phyloP scores from a whole-genome alignment of 169 alveolate genomes.

The Plasmodium reichenowi region DNA sequence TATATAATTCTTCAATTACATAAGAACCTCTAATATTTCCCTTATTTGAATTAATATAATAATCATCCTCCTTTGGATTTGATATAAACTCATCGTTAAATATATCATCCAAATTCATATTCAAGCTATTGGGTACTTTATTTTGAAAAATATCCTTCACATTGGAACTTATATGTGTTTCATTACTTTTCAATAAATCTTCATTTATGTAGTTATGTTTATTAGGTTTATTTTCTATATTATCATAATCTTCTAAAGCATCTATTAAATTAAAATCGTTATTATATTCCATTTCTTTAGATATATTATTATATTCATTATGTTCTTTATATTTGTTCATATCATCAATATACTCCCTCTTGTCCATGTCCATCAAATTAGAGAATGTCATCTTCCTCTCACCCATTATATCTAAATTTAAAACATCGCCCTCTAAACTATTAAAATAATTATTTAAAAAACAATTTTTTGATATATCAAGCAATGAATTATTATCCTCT shows the following conservation, averaged over 20 bases:
- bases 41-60: too few species aligned
- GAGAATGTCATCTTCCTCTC: slow-evolving; percentile 5
- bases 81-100: too few species aligned
- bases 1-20: too few species aligned
- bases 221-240: too few species aligned
- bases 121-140: neutral
- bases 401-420: neutral
- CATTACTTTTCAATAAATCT: too few species aligned
- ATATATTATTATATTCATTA: neutral
- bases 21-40: too few species aligned
- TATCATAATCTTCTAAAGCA: too few species aligned
- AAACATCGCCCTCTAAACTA: slow-evolving; percentile 25
- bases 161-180: neutral
- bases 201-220: too few species aligned
- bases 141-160: neutral
- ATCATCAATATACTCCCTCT: neutral
- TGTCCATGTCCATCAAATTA: neutral
- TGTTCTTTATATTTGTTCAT: neutral
- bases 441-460: slow-evolving; percentile 58
- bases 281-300: neutral
- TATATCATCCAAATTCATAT: too few species aligned
- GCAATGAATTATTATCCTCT: slow-evolving; percentile 7
- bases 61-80: too few species aligned
- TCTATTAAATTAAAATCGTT: too few species aligned
- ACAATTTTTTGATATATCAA: slow-evolving; percentile 55